A percentile compares a stretch with the other conserved stretches of the same genome.
phyloP scores from a whole-genome alignment of 2,329 filamentous ascomycete species.

The Ceratocystis cacaofunesta region DNA sequence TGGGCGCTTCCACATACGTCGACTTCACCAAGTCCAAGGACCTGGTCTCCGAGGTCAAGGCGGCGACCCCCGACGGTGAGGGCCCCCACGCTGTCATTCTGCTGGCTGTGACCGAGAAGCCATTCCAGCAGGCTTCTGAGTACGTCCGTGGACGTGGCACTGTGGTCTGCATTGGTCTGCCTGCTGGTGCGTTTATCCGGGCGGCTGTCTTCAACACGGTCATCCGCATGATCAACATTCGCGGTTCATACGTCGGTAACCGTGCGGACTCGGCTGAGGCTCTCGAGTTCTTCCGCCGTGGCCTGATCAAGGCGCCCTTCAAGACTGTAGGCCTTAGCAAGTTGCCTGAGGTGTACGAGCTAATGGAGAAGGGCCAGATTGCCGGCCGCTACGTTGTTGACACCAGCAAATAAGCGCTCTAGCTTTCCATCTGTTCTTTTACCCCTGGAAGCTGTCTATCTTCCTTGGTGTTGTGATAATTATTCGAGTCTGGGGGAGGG shows the following conservation, averaged over 20 bases:
- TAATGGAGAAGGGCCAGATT: conserved; percentile 57
- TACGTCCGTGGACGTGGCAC: conserved; percentile 73
- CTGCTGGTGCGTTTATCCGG: conserved; percentile 61
- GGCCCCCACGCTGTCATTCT: conserved; percentile 80
- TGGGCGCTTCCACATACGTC: conserved; percentile 60
- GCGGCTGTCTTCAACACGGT: conserved; percentile 86
- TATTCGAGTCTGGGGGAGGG: neutral
- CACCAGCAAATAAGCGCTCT: conserved; percentile 41
- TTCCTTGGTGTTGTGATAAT: neutral
- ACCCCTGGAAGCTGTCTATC: neutral
- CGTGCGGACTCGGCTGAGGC: conserved; percentile 77
- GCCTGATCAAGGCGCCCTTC: conserved; percentile 74
- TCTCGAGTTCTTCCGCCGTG: conserved; percentile 73
- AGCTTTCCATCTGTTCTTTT: neutral
- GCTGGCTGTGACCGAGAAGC: conserved; percentile 75
- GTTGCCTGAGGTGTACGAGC: conserved; percentile 62
- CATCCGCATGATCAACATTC: conserved; percentile 78
- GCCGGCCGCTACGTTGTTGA: conserved; percentile 70
- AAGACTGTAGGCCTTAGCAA: conserved; percentile 72
- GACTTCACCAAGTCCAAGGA: conserved; percentile 68
- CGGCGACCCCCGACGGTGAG: conserved; percentile 60
- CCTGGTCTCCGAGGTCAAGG: conserved; percentile 71
- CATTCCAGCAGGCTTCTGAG: conserved; percentile 84
- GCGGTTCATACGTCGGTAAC: conserved; percentile 88
- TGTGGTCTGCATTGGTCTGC: conserved; percentile 80